Conservation (phyloP, 768 basidiomycete genomes). For the Lanmaoa rubissima region DNA sequence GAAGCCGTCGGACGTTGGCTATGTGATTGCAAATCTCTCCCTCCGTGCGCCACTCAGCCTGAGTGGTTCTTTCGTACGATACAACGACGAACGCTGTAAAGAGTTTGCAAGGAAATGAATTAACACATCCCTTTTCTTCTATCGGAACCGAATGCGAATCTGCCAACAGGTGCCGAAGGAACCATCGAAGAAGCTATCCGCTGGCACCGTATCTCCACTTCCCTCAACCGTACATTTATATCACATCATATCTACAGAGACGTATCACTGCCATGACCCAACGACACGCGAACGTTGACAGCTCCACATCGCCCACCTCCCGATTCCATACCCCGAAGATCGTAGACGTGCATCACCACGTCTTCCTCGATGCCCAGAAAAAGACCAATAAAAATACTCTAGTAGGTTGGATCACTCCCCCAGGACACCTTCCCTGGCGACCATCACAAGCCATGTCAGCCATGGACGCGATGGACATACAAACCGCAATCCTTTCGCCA, state of each 20-base stretch:
- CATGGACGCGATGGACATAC: constrained; percentile 60
- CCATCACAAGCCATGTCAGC: constrained; percentile 54
- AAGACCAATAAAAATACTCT: constrained; percentile 45
- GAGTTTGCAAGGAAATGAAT: constrained; percentile 43
- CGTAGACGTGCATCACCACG: constrained; percentile 78
- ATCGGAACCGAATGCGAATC: constrained; percentile 20
- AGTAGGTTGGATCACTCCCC: constrained; percentile 62
- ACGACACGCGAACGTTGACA: not conserved
- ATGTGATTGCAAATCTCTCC: constrained; percentile 76
- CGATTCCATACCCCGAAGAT: constrained; percentile 8
- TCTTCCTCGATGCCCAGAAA: constrained; percentile 53
- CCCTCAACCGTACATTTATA: not conserved
- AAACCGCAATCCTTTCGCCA: constrained; percentile 63
- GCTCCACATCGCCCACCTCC: not conserved
- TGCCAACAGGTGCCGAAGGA: constrained; percentile 3
- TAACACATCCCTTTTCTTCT: constrained; percentile 2
- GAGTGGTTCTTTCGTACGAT: constrained; percentile 77
- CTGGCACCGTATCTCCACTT: not conserved
- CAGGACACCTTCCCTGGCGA: constrained; percentile 65
- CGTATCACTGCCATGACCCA: constrained; percentile 14
- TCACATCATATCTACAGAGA: not conserved
- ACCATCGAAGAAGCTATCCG: constrained; percentile 14
- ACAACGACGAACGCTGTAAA: constrained; percentile 71
- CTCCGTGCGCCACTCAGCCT: constrained; percentile 60
- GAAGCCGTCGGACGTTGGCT: constrained; percentile 68